phyloP scores from a whole-genome alignment of 2,329 filamentous ascomycete genomes.

The Sporothrix mexicana region DNA sequence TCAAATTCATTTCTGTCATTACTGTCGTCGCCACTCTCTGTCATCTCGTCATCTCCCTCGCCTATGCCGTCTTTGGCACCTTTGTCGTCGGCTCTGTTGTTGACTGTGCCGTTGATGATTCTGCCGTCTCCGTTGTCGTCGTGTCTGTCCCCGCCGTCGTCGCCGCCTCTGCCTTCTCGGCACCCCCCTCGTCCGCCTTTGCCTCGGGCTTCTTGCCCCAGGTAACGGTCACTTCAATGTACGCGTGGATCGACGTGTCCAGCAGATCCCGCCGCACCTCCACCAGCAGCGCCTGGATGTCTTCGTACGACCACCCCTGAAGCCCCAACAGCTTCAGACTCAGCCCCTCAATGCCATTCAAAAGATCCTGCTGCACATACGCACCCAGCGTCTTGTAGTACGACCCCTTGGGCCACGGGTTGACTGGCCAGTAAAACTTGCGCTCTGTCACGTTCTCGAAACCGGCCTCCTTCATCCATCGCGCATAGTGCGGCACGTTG shows the following conservation, averaged over 20 bases:
- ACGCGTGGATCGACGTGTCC: conserved; percentile 27
- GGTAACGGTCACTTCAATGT: conserved; percentile 23
- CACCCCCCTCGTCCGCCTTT: background rate
- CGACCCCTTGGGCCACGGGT: conserved; percentile 40
- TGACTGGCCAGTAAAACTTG: conserved; percentile 40
- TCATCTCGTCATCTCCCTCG: background rate
- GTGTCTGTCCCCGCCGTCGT: background rate
- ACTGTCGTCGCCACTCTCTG: background rate
- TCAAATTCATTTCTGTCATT: background rate
- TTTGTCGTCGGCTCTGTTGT: background rate
- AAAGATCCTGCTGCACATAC: conserved; percentile 38
- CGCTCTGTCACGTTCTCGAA: conserved; percentile 41
- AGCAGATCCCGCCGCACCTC: conserved; percentile 31
- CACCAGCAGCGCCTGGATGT: conserved; percentile 27
- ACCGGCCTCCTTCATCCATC: conserved; percentile 39
- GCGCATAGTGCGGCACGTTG: conserved; percentile 36
- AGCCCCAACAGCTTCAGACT: conserved; percentile 27
- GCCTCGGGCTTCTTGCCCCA: conserved; percentile 24
- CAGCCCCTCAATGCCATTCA: conserved; percentile 31
- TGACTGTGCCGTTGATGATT: background rate
- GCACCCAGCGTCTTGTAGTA: conserved; percentile 40
- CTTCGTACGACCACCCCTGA: conserved; percentile 21
- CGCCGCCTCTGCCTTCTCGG: background rate
- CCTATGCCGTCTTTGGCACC: background rate
- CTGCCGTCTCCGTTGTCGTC: background rate